Conservation (phyloP, 768 basidiomycete species). For the Rhizopogon roseolus region DNA sequence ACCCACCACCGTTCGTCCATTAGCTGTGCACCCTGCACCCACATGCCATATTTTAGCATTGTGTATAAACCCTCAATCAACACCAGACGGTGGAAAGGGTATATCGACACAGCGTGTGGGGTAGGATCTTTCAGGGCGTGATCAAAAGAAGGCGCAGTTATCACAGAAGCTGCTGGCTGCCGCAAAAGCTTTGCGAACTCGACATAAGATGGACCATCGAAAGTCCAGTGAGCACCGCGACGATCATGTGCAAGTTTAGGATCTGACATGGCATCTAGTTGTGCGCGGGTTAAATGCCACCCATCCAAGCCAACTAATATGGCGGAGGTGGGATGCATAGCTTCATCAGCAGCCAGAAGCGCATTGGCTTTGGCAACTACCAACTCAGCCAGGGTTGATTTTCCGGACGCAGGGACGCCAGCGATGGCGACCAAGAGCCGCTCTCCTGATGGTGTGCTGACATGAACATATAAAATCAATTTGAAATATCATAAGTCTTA, state of each 20-base stretch:
- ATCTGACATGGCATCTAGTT: conserved; percentile 73
- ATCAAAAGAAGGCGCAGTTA: conserved; percentile 79
- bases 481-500: conserved; percentile 16
- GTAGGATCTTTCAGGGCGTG: conserved; percentile 86
- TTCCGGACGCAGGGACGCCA: conserved; percentile 84
- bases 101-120: conserved; percentile 52
- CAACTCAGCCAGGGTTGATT: conserved; percentile 67
- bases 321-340: conserved; percentile 26
- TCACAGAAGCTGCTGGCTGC: conserved; percentile 22
- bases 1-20: conserved; percentile 83
- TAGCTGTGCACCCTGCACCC: conserved; percentile 57
- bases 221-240: conserved; percentile 89
- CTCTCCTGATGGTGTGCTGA: not conserved
- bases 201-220: conserved; percentile 71
- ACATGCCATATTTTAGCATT: conserved; percentile 53
- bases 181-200: conserved; percentile 60
- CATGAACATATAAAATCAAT: not conserved
- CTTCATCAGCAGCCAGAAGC: conserved; percentile 20
- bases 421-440: conserved; percentile 70
- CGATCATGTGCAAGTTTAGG: conserved; percentile 73
- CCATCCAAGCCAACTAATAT: conserved; percentile 83
- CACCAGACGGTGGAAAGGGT: conserved; percentile 67
- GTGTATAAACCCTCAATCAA: conserved; percentile 90
- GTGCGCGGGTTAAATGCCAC: conserved; percentile 82
- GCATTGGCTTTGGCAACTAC: conserved; percentile 52